Evolutionary conservation across 2,329 filamentous ascomycete genomes (phyloP).

Genomic region (Boeremia exigua): DNA sequence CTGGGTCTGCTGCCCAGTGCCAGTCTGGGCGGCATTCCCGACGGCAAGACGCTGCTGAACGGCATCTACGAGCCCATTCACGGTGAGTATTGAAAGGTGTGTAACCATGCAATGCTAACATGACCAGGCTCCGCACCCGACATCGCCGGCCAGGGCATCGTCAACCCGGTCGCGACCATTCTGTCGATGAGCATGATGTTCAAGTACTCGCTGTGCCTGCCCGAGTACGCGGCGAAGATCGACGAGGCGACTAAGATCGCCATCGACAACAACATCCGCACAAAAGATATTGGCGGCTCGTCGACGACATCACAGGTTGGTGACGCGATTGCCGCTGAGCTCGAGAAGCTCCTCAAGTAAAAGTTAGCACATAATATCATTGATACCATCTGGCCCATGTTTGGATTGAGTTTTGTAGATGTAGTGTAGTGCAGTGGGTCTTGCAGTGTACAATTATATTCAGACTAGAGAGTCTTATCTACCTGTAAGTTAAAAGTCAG

Average conservation of each 20-base stretch:
- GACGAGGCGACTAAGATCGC: conserved; percentile 81
- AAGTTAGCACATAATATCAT: background rate
- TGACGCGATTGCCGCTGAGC: conserved; percentile 78
- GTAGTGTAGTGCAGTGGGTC: too few species aligned
- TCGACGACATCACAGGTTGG: conserved; percentile 79
- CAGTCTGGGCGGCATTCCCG: conserved; percentile 83
- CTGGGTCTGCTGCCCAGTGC: conserved; percentile 89
- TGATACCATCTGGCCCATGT: background rate
- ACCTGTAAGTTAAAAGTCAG: too few species aligned
- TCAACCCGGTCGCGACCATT: conserved; percentile 91
- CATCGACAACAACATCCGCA: conserved; percentile 79
- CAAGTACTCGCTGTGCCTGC: conserved; percentile 85
- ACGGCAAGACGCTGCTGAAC: conserved; percentile 83
- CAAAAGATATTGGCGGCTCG: conserved; percentile 83
- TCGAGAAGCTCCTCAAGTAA: conserved; percentile 68
- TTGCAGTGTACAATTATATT: too few species aligned
- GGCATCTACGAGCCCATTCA: conserved; percentile 99
- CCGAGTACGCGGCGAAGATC: conserved; percentile 76
- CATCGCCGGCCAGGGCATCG: conserved; percentile 88
- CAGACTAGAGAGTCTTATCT: too few species aligned
- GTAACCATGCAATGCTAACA: background rate
- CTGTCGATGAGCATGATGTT: conserved; percentile 96
- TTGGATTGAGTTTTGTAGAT: too few species aligned
- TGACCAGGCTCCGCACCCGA: conserved; percentile 81
- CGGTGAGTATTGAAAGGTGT: conserved; percentile 61